Conservation (phyloP, 257 asterid genomes). For the Rubia yunnanensis region DNA sequence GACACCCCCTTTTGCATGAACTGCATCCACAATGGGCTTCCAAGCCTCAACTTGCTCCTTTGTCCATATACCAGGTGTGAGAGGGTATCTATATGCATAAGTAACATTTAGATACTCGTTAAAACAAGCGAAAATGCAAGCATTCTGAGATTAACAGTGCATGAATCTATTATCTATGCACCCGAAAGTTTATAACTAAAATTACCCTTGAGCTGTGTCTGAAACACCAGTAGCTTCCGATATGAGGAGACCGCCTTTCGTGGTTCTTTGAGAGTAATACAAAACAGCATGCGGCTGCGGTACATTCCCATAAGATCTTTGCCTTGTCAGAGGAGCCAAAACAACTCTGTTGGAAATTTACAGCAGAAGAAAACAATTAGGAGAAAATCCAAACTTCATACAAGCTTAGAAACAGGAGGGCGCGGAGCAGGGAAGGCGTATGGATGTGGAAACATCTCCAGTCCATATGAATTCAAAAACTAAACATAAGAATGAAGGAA, state of each 20-base stretch:
- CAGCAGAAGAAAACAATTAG: background rate
- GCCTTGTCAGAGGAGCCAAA: slow-evolving; percentile 15
- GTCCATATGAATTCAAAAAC: background rate
- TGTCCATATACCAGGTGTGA: slow-evolving; percentile 18
- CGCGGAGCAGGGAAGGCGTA: background rate
- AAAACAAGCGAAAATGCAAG: background rate
- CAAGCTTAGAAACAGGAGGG: background rate
- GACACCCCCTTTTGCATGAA: slow-evolving; percentile 11
- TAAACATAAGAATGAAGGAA: too few relatives aligned
- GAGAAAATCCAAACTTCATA: background rate
- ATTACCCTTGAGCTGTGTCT: slow-evolving; percentile 40
- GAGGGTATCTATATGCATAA: background rate
- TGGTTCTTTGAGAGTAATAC: slow-evolving; percentile 62
- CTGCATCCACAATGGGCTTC: slow-evolving; percentile 12
- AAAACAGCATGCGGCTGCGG: slow-evolving; percentile 64
- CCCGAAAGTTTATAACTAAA: background rate
- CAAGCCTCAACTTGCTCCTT: slow-evolving; percentile 25
- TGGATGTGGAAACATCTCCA: too few relatives aligned
- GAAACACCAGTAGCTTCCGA: slow-evolving; percentile 54
- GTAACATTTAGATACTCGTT: background rate
- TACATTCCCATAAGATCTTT: slow-evolving; percentile 22
- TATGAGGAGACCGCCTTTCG: slow-evolving; percentile 43
- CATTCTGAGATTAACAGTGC: background rate
- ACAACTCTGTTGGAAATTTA: slow-evolving; percentile 9
- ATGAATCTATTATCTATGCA: too few relatives aligned